These are phyloP conservation scores for Protostelium mycophagum DNA, from an alignment of 78 protist genomes.

Conservation along the genomic window DNA sequence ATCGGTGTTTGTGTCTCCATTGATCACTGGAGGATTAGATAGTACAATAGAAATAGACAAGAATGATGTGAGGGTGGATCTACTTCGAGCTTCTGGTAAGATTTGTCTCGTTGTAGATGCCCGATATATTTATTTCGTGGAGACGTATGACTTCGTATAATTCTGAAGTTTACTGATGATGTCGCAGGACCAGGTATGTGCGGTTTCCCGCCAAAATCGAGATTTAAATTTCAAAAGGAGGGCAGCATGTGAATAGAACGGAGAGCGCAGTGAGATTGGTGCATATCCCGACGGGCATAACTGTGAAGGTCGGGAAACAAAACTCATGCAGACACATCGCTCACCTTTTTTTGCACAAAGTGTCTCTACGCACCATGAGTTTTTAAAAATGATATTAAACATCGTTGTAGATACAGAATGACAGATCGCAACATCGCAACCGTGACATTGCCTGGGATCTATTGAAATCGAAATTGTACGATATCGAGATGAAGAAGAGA, in stretches of 20 bases:
- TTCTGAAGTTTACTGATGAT: too few relatives aligned
- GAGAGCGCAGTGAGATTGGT: constrained; percentile 84
- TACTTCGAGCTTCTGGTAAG: constrained; percentile 58
- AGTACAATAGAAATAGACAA: not conserved
- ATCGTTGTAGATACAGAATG: not conserved
- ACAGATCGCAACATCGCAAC: constrained; percentile 57
- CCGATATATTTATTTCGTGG: too few relatives aligned
- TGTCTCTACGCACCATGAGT: too few relatives aligned
- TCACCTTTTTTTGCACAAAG: too few relatives aligned
- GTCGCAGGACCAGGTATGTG: not conserved
- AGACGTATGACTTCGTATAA: too few relatives aligned
- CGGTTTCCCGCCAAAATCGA: not conserved
- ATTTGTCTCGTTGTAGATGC: not conserved
- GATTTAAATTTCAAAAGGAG: constrained; percentile 69
- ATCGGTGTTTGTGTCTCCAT: constrained; percentile 33
- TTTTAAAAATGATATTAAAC: too few relatives aligned
- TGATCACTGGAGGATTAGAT: not conserved
- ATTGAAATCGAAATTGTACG: constrained; percentile 20
- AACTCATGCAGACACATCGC: too few relatives aligned
- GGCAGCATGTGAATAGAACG: constrained; percentile 88
- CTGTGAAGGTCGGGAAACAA: constrained; percentile 16
- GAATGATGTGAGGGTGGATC: constrained; percentile 52
- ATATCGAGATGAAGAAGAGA: constrained; percentile 12
- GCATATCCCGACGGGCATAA: constrained; percentile 86
- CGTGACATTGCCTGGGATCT: constrained; percentile 19